Conservation (phyloP, 208 protist genomes). For the Wallacemonas sp. region DNA sequence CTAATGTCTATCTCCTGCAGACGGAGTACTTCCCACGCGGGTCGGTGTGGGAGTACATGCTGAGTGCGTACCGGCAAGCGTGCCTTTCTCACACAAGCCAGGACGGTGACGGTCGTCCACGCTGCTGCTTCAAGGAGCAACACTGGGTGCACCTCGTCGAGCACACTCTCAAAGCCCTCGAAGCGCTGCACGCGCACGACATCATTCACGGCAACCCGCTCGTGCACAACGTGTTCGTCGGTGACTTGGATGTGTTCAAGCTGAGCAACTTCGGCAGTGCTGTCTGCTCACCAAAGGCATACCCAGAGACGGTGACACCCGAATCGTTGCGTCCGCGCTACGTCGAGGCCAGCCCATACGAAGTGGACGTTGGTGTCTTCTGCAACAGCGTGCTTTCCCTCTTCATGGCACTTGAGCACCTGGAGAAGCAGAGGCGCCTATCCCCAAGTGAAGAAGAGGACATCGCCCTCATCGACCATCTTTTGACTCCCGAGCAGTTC, state of each 20-base stretch:
- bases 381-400: constrained; percentile 18
- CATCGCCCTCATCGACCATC: no score
- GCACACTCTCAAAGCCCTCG: constrained; percentile 41
- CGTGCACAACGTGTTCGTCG: constrained; percentile 39
- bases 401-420: neutral
- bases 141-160: constrained; percentile 27
- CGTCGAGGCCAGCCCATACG: constrained; percentile 15
- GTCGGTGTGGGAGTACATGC: constrained; percentile 41
- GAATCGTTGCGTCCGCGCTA: constrained; percentile 9
- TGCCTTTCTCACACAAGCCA: no score
- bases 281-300: constrained; percentile 15
- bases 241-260: constrained; percentile 27
- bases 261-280: constrained; percentile 56
- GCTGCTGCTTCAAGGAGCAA: constrained; percentile 6
- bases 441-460: no score
- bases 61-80: constrained; percentile 9
- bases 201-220: constrained; percentile 63
- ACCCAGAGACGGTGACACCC: constrained; percentile 16
- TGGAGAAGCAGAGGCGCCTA: neutral
- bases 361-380: constrained; percentile 26
- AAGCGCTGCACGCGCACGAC: constrained; percentile 33
- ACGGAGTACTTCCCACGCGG: constrained; percentile 67
- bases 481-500: no score
- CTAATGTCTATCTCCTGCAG: constrained; percentile 48
- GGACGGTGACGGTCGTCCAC: neutral